Conservation (phyloP, 148 eudicot genomes). For the Gaultheria prostrata region DNA sequence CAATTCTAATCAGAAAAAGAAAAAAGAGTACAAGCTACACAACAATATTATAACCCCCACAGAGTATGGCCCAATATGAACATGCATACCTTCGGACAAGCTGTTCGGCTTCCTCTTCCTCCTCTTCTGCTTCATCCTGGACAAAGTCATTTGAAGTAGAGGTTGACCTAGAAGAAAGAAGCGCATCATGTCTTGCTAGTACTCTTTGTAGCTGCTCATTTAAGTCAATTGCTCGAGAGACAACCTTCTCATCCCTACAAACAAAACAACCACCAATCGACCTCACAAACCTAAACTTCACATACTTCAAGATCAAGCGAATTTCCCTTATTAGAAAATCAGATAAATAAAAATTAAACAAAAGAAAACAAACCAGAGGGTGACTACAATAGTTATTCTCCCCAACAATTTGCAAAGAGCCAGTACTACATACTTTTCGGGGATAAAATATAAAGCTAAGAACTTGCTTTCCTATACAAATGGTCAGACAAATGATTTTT, state of each 20-base stretch:
- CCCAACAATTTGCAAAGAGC: neutral
- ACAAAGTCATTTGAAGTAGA: constrained; percentile 40
- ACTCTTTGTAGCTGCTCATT: constrained; percentile 76
- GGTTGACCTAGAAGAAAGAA: constrained; percentile 44
- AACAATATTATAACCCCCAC: neutral
- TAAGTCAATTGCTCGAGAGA: constrained; percentile 76
- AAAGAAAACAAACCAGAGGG: neutral
- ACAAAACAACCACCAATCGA: neutral
- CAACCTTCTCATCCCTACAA: constrained; percentile 70
- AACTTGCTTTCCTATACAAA: neutral
- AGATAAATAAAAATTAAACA: neutral
- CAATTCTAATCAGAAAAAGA: constrained; percentile 1
- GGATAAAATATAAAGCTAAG: neutral
- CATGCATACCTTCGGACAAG: constrained; percentile 66
- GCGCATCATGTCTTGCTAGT: constrained; percentile 67
- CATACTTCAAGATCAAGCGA: constrained; percentile 1
- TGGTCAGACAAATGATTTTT: neutral
- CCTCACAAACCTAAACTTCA: neutral
- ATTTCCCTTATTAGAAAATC: neutral
- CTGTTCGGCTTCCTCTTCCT: constrained; percentile 80
- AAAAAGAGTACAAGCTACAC: neutral
- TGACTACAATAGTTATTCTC: neutral
- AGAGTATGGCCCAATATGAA: neutral
- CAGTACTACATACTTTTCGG: neutral
- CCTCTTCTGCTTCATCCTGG: constrained; percentile 49